Base-by-base conservation (phyloP, 2,329 filamentous ascomycete genomes). In the Verticillium nonalfalfae region DNA sequence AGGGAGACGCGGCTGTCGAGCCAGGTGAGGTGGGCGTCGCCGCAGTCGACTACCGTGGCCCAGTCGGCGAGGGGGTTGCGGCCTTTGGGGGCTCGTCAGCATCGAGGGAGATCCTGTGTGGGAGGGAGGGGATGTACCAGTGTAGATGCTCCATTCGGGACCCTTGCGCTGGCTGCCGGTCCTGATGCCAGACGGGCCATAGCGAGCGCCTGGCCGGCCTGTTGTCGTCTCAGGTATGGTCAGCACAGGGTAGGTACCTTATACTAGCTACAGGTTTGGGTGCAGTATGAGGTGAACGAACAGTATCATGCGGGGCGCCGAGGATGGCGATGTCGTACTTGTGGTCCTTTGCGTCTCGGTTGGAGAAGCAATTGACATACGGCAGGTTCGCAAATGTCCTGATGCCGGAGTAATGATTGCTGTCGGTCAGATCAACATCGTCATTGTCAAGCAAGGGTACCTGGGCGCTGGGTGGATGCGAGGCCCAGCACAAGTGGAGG, bases 1-100 rank as follows among this genome's bases (percentile, higher is more conserved):
- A 93, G 76, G 0, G 91, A 90, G 0, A 93, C 76, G 0, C 79
- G 84, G 71, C 93, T 94, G 74, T 94, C 90, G 65, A 93, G 87
- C 11, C 88, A 90, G 0, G 88, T 91, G 63, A 93, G 79, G 1
- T 88, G 89, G 60, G 91, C 90, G 67, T 94, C 90, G 36, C 91
- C 91, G 69, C 90, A 93, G 75, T 94, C 90, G 40, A 91, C 81
- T 56, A 94, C 81, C 14, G 59, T 65, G 1, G 63, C 63, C 60
- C 68, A 64, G 61, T 60, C 65, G 59, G 56, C 40, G 55, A 64
- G 61, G 6, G 59, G 63, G 36, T 62, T 66, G 21, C 59, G 61
- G 5, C 59, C 63, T 54, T 36, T 38, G 1, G 15, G 7, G 6
- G 5, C 26, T 26, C 4, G 9, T 26, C 11, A 18, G 4, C 10